These are phyloP conservation scores for Alternaria brassicae DNA, from an alignment of 2,329 filamentous ascomycete genomes.

Conservation along the genomic window DNA sequence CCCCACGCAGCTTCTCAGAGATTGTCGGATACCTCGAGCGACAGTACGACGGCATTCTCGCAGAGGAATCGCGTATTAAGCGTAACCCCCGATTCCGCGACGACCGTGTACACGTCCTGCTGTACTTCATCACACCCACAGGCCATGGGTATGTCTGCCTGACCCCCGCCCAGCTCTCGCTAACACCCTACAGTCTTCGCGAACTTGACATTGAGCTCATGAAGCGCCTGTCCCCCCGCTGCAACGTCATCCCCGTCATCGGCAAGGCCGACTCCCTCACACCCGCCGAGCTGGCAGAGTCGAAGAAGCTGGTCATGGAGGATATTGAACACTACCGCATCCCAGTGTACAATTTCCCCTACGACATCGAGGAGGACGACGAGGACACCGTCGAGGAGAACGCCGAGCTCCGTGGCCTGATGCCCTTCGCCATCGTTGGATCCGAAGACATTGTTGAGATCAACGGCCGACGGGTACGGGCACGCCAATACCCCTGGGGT, in stretches of 20 bases:
- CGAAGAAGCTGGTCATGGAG: slow-evolving; percentile 99
- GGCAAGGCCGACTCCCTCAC: slow-evolving; percentile 98
- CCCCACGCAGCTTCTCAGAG: slow-evolving; percentile 79
- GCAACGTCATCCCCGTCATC: slow-evolving; percentile 99
- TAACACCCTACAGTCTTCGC: slow-evolving; percentile 71
- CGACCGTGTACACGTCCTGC: slow-evolving; percentile 96
- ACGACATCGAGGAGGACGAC: slow-evolving; percentile 99
- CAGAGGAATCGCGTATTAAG: slow-evolving; percentile 99
- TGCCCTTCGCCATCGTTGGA: slow-evolving; percentile 99
- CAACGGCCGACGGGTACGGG: slow-evolving; percentile 88
- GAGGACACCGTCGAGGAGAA: slow-evolving; percentile 99
- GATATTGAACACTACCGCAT: slow-evolving; percentile 99
- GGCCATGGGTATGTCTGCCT: slow-evolving; percentile 77
- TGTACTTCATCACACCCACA: slow-evolving; percentile 99
- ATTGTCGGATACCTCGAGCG: slow-evolving; percentile 98
- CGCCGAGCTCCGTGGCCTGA: slow-evolving; percentile 92
- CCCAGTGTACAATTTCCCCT: slow-evolving; percentile 99
- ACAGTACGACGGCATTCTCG: slow-evolving; percentile 99
- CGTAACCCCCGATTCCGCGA: slow-evolving; percentile 99
- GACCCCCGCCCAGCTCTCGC: slow-evolving; percentile 1
- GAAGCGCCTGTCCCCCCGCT: slow-evolving; percentile 97
- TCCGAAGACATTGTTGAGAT: slow-evolving; percentile 96
- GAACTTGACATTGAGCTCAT: slow-evolving; percentile 99
- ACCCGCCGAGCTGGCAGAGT: slow-evolving; percentile 94
- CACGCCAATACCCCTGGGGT: slow-evolving; percentile 98